Evolutionary conservation across 1,284 basidiomycete genomes (phyloP), one percentile per base, ranked within the genome.

Genomic region (Wolfiporia cocos): DNA sequence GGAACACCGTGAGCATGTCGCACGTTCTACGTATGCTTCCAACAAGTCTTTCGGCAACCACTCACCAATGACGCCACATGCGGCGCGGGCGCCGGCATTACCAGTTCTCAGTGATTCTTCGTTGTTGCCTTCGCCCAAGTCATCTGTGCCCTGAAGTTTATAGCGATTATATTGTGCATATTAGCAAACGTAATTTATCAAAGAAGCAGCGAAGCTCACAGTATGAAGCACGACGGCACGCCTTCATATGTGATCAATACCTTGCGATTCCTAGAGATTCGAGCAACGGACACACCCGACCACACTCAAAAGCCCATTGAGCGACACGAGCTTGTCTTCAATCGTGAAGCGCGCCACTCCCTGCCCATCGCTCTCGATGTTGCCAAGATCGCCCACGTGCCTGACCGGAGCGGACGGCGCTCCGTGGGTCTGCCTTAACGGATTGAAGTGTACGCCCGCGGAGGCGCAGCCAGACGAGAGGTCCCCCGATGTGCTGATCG

Each of bases 341-440:
- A 89, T 70, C 14, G 67, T 68, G 56, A 90, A 69, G 19, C 58
- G 62, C 18, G 79, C 81, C 23, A 67, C 67, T 33, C 87, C 88
- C 37, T 65, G 56, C 14, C 61, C 65, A 57, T 91, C 74, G 42
- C 76, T 74, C 53, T 73, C 55, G 55, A 91, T 77, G 60, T 91
- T 84, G 29, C 86, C 88, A 46, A 91, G 64, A 58, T 92, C 88
- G 14, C 88, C 87, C 20, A 84, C 75, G 61, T 91, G 88, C 49
- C 86, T 70, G 46, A 70, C 68, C 1, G 54, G 34, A 56, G 78
- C 76, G 10, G 62, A 59, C 18, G 76, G 84, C 4, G 71, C 79
- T 42, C 86, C 86, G 54, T 91, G 88, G 26, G 66, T 74, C 54
- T 73, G 70, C 24, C 64, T 67, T 57, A 71, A 72, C 0, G 86